A percentile compares a stretch with the other conserved stretches of the same genome.
phyloP scores from a whole-genome alignment of 2,329 filamentous ascomycete species.

The Hypocrella siamensis region DNA sequence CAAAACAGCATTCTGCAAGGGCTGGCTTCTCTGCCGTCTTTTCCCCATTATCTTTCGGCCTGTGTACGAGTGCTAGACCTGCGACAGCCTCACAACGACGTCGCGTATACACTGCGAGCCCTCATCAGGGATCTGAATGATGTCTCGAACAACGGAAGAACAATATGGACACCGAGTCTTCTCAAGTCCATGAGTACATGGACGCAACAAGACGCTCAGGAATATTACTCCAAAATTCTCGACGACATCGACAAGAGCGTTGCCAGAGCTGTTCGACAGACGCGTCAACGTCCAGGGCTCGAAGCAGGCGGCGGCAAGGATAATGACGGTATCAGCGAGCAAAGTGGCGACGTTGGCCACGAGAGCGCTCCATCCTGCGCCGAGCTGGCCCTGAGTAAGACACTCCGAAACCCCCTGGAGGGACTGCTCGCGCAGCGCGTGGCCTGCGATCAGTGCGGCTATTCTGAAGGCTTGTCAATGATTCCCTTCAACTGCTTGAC shows the following conservation, averaged over 20 bases:
- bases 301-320: conserved; percentile 23
- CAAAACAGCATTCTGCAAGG: conserved; percentile 91
- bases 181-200: conserved; percentile 89
- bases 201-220: conserved; percentile 94
- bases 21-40: conserved; percentile 56
- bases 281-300: conserved; percentile 18
- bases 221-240: conserved; percentile 85
- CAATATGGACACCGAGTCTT: conserved; percentile 66
- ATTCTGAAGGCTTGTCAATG: conserved; percentile 75
- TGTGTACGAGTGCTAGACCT: conserved; percentile 17
- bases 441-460: conserved; percentile 70
- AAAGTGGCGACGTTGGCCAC: conserved; percentile 43
- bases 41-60: conserved; percentile 49
- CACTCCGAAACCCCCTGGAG: conserved; percentile 62
- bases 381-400: conserved; percentile 20
- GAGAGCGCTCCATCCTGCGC: conserved; percentile 26
- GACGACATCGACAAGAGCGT: conserved; percentile 74
- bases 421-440: conserved; percentile 79
- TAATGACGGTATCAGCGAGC: conserved; percentile 27
- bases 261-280: conserved; percentile 25
- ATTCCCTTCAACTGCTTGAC: conserved; percentile 92
- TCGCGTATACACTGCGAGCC: conserved; percentile 38
- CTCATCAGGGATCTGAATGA: conserved; percentile 59
- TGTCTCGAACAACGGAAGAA: conserved; percentile 53
- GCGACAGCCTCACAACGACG: conserved; percentile 15